Percentiles rank a stretch among this genome's conserved stretches.
Evolutionary conservation across 164 flowering plant genomes (phyloP).

Genomic region (Pachysandra terminalis): DNA sequence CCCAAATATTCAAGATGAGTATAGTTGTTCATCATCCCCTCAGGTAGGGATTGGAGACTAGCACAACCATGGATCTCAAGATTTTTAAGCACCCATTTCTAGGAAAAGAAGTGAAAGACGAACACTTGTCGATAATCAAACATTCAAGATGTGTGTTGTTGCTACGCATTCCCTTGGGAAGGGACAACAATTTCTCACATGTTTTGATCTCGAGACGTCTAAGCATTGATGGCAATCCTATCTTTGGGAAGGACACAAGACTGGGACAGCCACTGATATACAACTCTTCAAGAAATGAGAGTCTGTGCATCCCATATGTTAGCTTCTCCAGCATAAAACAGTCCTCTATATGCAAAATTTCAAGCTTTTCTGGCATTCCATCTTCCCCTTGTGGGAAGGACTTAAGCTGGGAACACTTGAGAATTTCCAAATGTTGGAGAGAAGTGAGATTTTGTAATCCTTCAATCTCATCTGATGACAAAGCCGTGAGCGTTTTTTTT

Average conservation of each 20-base stretch:
- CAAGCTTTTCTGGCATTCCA: slow-evolving; percentile 7
- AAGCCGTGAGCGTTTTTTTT: too few relatives aligned
- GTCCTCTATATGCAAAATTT: slow-evolving; percentile 4
- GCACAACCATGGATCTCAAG: slow-evolving; percentile 5
- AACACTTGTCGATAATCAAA: slow-evolving; percentile 11
- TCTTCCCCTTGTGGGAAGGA: slow-evolving; percentile 1
- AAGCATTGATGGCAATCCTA: slow-evolving; percentile 12
- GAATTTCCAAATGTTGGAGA: slow-evolving; percentile 3
- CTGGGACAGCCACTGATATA: slow-evolving; percentile 7
- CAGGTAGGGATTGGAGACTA: slow-evolving; percentile 9
- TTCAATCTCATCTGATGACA: not conserved
- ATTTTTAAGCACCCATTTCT: not conserved
- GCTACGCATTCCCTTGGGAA: slow-evolving; percentile 5
- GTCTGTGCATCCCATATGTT: not conserved
- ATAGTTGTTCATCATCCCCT: not conserved
- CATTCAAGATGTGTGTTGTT: slow-evolving; percentile 5
- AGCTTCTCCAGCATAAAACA: slow-evolving; percentile 3
- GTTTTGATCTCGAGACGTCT: slow-evolving; percentile 8
- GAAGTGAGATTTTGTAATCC: not conserved
- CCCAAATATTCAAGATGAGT: not conserved
- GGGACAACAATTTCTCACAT: slow-evolving; percentile 3
- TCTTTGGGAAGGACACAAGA: slow-evolving; percentile 3
- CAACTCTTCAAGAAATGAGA: slow-evolving; percentile 9
- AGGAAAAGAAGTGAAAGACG: slow-evolving; percentile 12
- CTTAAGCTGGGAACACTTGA: not conserved